These are phyloP conservation scores for Cyclocybe aegerita DNA, from an alignment of 768 basidiomycete species.

Conservation along the genomic window DNA sequence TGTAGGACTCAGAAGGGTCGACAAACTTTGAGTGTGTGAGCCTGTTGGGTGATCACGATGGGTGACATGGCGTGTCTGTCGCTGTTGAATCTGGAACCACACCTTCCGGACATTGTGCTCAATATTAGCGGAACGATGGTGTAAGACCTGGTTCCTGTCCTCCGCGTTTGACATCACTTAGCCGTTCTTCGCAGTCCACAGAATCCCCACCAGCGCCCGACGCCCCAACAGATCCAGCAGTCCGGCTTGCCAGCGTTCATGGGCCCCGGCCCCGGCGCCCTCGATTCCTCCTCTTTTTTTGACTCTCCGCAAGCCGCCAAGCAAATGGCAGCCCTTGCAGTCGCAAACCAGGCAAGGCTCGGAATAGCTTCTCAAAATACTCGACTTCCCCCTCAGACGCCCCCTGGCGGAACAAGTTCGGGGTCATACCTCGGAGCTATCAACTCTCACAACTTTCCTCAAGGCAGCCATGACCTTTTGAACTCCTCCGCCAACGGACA, in stretches of 20 bases:
- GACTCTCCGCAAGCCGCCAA: slow-evolving; percentile 71
- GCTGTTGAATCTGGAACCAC: slow-evolving; percentile 14
- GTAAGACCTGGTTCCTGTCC: slow-evolving; percentile 6
- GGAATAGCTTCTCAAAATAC: slow-evolving; percentile 40
- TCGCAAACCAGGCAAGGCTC: slow-evolving; percentile 59
- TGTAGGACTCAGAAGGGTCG: too few species aligned
- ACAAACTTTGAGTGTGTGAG: background rate
- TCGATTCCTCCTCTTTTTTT: slow-evolving; percentile 44
- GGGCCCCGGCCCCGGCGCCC: slow-evolving; percentile 29
- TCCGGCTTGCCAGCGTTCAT: slow-evolving; percentile 31
- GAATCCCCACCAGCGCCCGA: slow-evolving; percentile 36
- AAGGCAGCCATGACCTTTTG: slow-evolving; percentile 44
- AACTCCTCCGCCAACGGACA: slow-evolving; percentile 33
- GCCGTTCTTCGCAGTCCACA: slow-evolving; percentile 26
- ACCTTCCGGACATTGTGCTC: background rate
- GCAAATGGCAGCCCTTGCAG: slow-evolving; percentile 78
- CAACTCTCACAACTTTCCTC: slow-evolving; percentile 41
- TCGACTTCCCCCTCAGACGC: slow-evolving; percentile 30
- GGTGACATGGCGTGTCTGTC: slow-evolving; percentile 6
- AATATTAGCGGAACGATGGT: background rate
- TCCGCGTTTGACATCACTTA: background rate
- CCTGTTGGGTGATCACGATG: background rate
- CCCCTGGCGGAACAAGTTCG: slow-evolving; percentile 62
- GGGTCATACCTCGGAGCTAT: slow-evolving; percentile 68
- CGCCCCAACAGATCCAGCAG: slow-evolving; percentile 29